Base-by-base conservation (phyloP, 345 rosid genomes). In the Schrenkiella parvula region DNA sequence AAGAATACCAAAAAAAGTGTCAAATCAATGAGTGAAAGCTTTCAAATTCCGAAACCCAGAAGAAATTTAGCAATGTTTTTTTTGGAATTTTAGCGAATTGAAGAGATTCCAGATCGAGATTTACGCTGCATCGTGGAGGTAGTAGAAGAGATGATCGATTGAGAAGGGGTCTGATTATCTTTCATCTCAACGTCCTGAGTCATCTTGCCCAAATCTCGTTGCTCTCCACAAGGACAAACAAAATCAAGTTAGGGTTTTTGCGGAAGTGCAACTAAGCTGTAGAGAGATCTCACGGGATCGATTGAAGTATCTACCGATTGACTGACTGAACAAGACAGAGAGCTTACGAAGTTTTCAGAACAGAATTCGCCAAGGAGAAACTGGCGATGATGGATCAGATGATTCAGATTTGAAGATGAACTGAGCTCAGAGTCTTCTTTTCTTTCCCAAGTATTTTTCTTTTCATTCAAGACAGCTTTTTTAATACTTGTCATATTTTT, bases 161-260 rank as follows among this genome's bases (percentile, higher is more conserved):
- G 82, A 37, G 89, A 78, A 42, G 90, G 89, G 18, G 90, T 83
- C 8, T 83, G 81, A 17, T 78, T 79, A 44, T 93, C 97, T 77
- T 87, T 86, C 96, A 89, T 89, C 44, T 85, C 98, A 21, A 93
- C 88, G 59, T 90, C 96, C 78, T 85, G 93, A 69, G 92, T 86
- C 92, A 89, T 89, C 78, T 75, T 78, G 10, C 72, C 12, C 11
- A 22, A 76, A 47, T 41, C 76, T 25, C 68, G 22, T 4, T 35
- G 25, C 38, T 55, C 51, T 67, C 28, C 70, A 41, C 51, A 26
- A 28, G 46, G 59, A 61, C 15, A 18, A 15, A 19, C 8, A 55
- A 8, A 12, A 54, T 0, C n/a, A 29, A 64, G 51, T 61, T 68
- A 61, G 59, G 79, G 71, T 63, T 70, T 70, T 14, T 28, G 21